A percentile compares a stretch with the other conserved stretches of the same genome.
These are phyloP conservation scores for Hyphodiscus sp. DNA, from an alignment of 2,329 filamentous ascomycete species.

Conservation along the genomic window DNA sequence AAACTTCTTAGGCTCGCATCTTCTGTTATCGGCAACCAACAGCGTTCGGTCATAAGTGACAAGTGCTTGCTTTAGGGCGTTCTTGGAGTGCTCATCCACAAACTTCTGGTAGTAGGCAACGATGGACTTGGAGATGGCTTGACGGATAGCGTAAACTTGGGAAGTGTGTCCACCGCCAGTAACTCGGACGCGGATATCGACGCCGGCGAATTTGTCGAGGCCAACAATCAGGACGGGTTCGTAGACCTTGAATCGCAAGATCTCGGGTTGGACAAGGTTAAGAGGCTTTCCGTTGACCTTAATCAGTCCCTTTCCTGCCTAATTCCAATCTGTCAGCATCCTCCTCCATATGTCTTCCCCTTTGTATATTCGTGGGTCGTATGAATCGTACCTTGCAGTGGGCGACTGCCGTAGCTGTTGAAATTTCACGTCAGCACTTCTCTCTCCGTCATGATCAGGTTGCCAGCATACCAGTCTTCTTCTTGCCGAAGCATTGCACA, in stretches of 20 bases:
- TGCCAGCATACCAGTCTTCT: constrained; percentile 52
- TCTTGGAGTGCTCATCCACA: constrained; percentile 99
- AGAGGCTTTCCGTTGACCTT: constrained; percentile 99
- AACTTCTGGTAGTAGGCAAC: constrained; percentile 99
- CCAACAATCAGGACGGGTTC: constrained; percentile 96
- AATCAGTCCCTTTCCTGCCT: constrained; percentile 82
- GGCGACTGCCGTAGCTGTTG: constrained; percentile 61
- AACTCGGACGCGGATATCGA: constrained; percentile 97
- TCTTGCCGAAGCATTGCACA: constrained; percentile 99
- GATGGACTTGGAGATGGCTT: constrained; percentile 97
- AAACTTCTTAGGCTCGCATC: constrained; percentile 97
- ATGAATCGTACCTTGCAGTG: constrained; percentile 63
- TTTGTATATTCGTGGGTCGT: background rate
- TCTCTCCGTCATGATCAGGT: background rate
- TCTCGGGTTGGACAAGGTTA: constrained; percentile 87
- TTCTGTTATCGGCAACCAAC: constrained; percentile 97
- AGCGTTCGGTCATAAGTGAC: constrained; percentile 95
- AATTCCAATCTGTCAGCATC: constrained; percentile 28
- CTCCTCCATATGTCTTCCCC: background rate
- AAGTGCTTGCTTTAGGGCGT: constrained; percentile 95
- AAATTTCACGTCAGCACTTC: constrained; percentile 31
- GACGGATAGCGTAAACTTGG: constrained; percentile 96
- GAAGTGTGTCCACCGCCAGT: constrained; percentile 96
- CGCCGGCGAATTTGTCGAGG: constrained; percentile 91
- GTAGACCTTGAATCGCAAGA: constrained; percentile 99